Evolutionary conservation across 106 monocot genomes (phyloP), one percentile per base, ranked within the genome.

Genomic region (Gastrodia elata): DNA sequence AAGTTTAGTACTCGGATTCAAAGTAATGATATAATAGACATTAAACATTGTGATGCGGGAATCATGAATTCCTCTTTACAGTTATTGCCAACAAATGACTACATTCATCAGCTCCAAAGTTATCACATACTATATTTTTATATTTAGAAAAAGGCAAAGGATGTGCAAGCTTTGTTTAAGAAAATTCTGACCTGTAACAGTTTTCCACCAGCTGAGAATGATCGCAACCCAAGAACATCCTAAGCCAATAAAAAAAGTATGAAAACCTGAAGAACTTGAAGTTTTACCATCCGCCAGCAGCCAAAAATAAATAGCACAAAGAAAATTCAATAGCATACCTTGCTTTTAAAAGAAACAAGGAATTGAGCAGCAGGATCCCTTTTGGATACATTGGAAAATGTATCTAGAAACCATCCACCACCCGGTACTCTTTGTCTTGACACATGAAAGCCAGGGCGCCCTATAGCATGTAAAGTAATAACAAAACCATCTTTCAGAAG

Each of bases 361-460:
- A 93, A 98, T 43, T 98, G 93, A 33, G 85, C 85, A 68, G 93
- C 88, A 68, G 98, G 98, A 82, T 93, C 98, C n/a, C 93, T 83
- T 79, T 88, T 91, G 16, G 98, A 88, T 41, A 93, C 88, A 81
- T 87, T 91, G 33, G 88, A 73, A 49, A 93, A 64, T 34, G 75
- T 75, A 77, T 98, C 93, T 36, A 93, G 75, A 61, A 85, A 85
- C 93, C 91, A 98, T 13, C 86, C 98, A 79, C 87, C 91, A 65
- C 87, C 87, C 65, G 88, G 73, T 43, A 78, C 78, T 67, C 93
- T 86, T 68, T 86, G 86, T 61, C 98, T 88, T 1, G 93, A 84
- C 11, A 91, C 91, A 79, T 87, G 80, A 55, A 88, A 81, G 10
- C 86, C 91, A 71, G 83, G 43, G 56, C 35, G 68, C 73, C 83